These are phyloP conservation scores for Candolleomyces aberdarensis DNA, from an alignment of 768 basidiomycete genomes.

Conservation along the genomic window DNA sequence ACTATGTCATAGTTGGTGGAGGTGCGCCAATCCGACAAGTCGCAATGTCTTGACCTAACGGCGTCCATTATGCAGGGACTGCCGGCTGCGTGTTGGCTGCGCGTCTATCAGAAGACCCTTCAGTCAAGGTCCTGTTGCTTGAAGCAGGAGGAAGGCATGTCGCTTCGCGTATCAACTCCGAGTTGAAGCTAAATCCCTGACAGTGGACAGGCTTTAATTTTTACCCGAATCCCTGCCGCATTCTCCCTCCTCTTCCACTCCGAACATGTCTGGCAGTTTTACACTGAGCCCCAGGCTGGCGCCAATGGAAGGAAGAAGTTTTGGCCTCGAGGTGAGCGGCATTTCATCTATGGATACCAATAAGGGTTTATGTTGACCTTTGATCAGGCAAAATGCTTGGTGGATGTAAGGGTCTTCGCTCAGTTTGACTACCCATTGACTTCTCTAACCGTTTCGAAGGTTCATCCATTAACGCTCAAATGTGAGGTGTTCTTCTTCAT, in stretches of 20 bases:
- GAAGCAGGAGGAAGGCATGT: slow-evolving; percentile 61
- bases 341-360: background rate
- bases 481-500: slow-evolving; percentile 21
- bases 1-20: slow-evolving; percentile 55
- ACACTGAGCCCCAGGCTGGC: slow-evolving; percentile 53
- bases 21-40: slow-evolving; percentile 25
- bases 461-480: slow-evolving; percentile 62
- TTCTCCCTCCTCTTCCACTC: slow-evolving; percentile 41
- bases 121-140: slow-evolving; percentile 50
- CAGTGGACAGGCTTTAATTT: slow-evolving; percentile 42
- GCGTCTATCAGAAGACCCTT: slow-evolving; percentile 54
- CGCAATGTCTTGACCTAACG: slow-evolving; percentile 2
- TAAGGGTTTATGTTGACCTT: background rate
- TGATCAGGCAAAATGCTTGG: slow-evolving; percentile 61
- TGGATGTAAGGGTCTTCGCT: slow-evolving; percentile 50
- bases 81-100: slow-evolving; percentile 61
- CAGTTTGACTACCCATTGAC: background rate
- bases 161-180: background rate
- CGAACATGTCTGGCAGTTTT: slow-evolving; percentile 50
- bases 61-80: slow-evolving; percentile 37
- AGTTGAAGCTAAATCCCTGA: background rate
- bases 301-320: slow-evolving; percentile 45
- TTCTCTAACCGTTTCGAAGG: slow-evolving; percentile 28
- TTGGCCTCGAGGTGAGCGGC: slow-evolving; percentile 61
- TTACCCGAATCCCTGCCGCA: slow-evolving; percentile 42